phyloP scores from a whole-genome alignment of 176 grass and related monocot species.

The Luzula sylvatica region DNA sequence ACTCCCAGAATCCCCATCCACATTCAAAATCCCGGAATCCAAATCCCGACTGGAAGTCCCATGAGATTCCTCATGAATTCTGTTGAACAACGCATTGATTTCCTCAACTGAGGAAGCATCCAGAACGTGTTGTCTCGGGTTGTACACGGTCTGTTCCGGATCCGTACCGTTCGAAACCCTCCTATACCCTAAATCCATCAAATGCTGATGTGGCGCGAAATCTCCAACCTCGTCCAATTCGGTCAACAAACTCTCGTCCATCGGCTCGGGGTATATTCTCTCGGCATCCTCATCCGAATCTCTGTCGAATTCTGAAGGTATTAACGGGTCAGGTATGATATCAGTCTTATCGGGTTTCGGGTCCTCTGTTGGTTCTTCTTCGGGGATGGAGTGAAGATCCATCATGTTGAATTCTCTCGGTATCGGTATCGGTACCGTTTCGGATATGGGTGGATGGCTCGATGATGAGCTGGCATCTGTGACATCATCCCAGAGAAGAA shows the following conservation, averaged over 20 bases:
- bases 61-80: conserved; percentile 18
- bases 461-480: conserved; percentile 31
- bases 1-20: conserved; percentile 9
- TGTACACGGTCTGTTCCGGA: conserved; percentile 76
- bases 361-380: conserved; percentile 44
- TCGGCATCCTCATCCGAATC: conserved; percentile 66
- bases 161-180: conserved; percentile 33
- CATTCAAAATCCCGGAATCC: conserved; percentile 9
- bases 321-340: conserved; percentile 22
- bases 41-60: conserved; percentile 1
- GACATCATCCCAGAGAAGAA: conserved; percentile 61
- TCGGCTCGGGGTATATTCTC: conserved; percentile 61
- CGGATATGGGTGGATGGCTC: conserved; percentile 6
- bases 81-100: conserved; percentile 29
- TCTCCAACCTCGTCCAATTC: conserved; percentile 65
- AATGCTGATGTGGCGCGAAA: conserved; percentile 9
- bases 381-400: conserved; percentile 62
- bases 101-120: conserved; percentile 38
- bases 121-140: conserved; percentile 47
- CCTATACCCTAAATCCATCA: conserved; percentile 27
- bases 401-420: conserved; percentile 16
- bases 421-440: too few species aligned
- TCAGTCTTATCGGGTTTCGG: conserved; percentile 16
- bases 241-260: conserved; percentile 62
- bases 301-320: conserved; percentile 25